Evolutionary conservation across 371 early-diverging fungal species (phyloP), one percentile per base, ranked within the genome.

Genomic region (Lichtheimia ornata): DNA sequence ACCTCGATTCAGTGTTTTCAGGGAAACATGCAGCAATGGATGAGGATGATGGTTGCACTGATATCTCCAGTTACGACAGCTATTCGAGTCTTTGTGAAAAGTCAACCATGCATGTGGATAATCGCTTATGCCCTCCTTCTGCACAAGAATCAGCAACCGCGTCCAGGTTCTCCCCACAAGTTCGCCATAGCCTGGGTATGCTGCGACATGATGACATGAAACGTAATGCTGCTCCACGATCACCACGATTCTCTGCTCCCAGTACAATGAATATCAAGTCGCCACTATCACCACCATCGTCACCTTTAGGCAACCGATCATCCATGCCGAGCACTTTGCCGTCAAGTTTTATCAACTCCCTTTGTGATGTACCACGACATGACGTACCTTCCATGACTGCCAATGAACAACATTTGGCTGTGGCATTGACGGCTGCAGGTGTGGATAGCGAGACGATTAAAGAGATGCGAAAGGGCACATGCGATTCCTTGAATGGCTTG

Each of bases 401-500:
- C 0, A 76, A 66, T 13, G 85, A 84, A 53, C 79, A 79, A 52
- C 64, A 71, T 2, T 63, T 93, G 6, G 69, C 84, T 42, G 53
- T 66, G 18, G 70, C 84, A 5, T 70, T 91, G 12, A 71, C 70
- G 2, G 70, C 77, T 6, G 79, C 87, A 9, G 93, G 93, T 3
- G 76, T 93, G 41, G 88, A 93, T 63, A 76, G 76, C 20, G 72
- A 73, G 15, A 84, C 88, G 18, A 56, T 87, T 18, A 78, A 71
- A 50, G 82, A 85, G 43, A 87, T 91, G 58, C 84, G 84, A 2
- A 47, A n/a, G 47, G 81, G 88, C 28, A 74, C 83, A 11, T 89
- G 91, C 56, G 88, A 91, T 67, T 77, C 84, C 2, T 75, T 81
- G 30, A 83, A 85, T 58, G 90, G 88, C 9, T 72, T 91, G 4